Conservation (phyloP, 768 basidiomycete species). For the Tylopilus plumbeoviolaceoides region DNA sequence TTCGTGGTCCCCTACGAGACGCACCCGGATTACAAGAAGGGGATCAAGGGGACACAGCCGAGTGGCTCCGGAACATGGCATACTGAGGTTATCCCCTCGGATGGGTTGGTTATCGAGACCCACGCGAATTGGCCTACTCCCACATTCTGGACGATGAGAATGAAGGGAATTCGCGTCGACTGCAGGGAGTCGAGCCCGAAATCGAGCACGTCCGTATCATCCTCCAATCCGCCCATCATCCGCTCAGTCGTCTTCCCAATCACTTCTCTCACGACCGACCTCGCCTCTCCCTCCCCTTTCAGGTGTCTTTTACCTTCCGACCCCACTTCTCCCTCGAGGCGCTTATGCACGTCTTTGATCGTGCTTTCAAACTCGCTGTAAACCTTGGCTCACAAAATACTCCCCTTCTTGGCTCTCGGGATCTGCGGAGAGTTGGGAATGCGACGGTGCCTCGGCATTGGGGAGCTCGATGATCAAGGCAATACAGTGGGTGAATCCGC, state of each 20-base stretch:
- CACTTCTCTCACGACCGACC: conserved; percentile 7
- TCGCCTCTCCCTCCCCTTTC: conserved; percentile 10
- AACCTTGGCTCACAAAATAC: conserved; percentile 44
- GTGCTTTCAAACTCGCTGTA: conserved; percentile 47
- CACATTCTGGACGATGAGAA: conserved; percentile 47
- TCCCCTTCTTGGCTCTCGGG: conserved; percentile 49
- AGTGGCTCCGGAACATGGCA: conserved; percentile 62
- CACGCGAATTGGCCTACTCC: conserved; percentile 43
- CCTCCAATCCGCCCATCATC: conserved; percentile 13
- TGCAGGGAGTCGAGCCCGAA: conserved; percentile 55
- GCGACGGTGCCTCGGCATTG: conserved; percentile 48
- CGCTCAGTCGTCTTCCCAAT: conserved; percentile 22
- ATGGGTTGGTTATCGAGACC: conserved; percentile 53
- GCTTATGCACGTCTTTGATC: conserved; percentile 38
- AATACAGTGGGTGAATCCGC: conserved; percentile 33
- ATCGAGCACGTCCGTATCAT: conserved; percentile 39
- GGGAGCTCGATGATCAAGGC: conserved; percentile 44
- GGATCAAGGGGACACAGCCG: conserved; percentile 35
- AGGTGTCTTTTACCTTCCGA: conserved; percentile 17
- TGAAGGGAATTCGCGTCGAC: conserved; percentile 46
- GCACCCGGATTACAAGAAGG: conserved; percentile 44
- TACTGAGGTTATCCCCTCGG: conserved; percentile 78
- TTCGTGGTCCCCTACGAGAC: conserved; percentile 47
- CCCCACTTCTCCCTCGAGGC: conserved; percentile 40
- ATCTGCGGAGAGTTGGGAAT: conserved; percentile 48